Evolutionary conservation across 768 basidiomycete species (phyloP), one percentile per base, ranked within the genome.

Genomic region (Podaxis sp.): DNA sequence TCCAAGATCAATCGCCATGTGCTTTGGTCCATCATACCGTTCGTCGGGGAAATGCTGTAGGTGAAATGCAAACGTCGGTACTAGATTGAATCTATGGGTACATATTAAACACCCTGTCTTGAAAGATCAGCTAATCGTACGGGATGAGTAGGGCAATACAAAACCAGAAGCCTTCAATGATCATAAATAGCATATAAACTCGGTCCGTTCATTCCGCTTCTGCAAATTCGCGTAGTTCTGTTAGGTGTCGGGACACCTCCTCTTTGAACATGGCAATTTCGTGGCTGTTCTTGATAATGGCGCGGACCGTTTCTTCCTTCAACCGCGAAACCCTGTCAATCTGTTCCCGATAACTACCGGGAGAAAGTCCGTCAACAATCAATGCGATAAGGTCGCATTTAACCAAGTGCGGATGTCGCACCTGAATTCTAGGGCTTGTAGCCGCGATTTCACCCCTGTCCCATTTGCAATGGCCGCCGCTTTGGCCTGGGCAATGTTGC

Each of bases 181-280:
- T 11, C 21, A 27, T 23, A 44, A 16, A 16, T n/a, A 44, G 16
- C 16, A 44, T 3, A 44, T 44, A 16, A 44, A 18, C 42, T 5
- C 21, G 21, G 21, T 14, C 18, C 7, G 23, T 36, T 71, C 57
- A 72, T 61, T 74, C 73, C 21, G 67, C 67, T 60, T 78, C 89
- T 3, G 88, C 86, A 68, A 88, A 88, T 59, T 86, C 84, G 66
- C 83, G 82, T 40, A 92, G 76, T 64, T 88, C 82, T 65, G 82
- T 79, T 28, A 93, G 78, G 66, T 87, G 85, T 57, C 82, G 81
- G 46, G 90, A 89, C 11, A 91, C 84, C 61, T 88, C 88, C 57
- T 88, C 83, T 72, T 91, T 91, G 77, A 93, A 92, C 67, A 85
- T 80, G 14, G 86, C 88, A 37, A 92, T 90, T 63, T 93, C 91